phyloP scores from a whole-genome alignment of 1,284 basidiomycete species.

The Cryptococcus wingfieldii region DNA sequence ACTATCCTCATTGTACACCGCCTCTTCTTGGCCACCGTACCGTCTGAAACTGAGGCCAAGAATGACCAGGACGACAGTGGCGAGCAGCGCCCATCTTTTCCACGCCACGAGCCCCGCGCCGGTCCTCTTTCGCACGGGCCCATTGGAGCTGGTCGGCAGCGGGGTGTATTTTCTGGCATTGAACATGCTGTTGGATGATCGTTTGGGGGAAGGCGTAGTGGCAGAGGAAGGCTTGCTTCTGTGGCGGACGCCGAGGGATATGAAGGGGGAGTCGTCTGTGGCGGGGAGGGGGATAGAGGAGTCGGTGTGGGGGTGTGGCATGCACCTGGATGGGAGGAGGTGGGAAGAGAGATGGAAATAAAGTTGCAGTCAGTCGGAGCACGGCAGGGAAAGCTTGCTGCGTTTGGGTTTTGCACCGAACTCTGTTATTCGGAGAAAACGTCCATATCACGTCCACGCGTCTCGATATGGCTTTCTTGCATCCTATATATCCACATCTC shows the following conservation, averaged over 20 bases:
- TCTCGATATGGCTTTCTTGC: too few species aligned
- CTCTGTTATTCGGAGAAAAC: too few species aligned
- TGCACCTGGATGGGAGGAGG: not conserved
- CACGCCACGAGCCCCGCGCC: conserved; percentile 34
- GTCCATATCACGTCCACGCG: too few species aligned
- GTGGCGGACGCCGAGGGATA: too few species aligned
- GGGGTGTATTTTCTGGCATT: conserved; percentile 40
- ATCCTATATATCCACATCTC: too few species aligned
- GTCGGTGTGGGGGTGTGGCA: not conserved
- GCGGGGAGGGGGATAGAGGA: not conserved
- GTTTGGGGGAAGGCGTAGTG: not conserved
- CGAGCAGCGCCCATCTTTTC: conserved; percentile 39
- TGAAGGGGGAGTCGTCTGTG: not conserved
- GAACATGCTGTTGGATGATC: conserved; percentile 32
- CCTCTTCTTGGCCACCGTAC: conserved; percentile 4
- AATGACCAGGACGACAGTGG: conserved; percentile 19
- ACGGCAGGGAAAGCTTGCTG: not conserved
- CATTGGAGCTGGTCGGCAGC: conserved; percentile 34
- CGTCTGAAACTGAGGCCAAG: conserved; percentile 21
- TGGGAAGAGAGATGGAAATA: not conserved
- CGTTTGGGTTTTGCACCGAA: not conserved
- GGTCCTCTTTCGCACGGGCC: conserved; percentile 22
- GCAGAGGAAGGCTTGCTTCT: not conserved
- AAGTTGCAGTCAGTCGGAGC: not conserved
- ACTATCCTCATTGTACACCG: conserved; percentile 28